Evolutionary conservation across 2,329 filamentous ascomycete species (phyloP), one percentile per base, ranked within the genome.

Genomic region (Microsporum canis): DNA sequence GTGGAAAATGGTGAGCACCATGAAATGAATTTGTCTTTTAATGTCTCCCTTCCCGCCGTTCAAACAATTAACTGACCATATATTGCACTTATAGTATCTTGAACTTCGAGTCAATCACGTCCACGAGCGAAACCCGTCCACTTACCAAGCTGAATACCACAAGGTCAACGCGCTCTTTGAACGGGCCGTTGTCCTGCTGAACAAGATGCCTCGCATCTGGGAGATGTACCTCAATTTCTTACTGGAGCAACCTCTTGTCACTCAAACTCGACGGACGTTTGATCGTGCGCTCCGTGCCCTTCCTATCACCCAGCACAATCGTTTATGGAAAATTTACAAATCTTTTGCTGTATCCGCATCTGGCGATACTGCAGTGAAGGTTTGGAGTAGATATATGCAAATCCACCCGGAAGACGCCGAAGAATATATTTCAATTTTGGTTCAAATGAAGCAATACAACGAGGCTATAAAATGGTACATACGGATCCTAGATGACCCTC

Each of bases 171-270:
- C 89, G 60, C 84, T 97, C 45, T 99, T 96, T 72, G 94, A 99
- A 77, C 84, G 89, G 67, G 91, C 94, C 2, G 78, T 99, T 58
- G 89, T 96, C 62, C 81, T 99, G 45, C 82, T 99, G 64, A 96
- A 99, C 77, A 99, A 99, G 77, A 99, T 99, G 94, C 94, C 95
- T 29, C 84, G 85, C 66, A 94, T 99, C 71, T 99, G 94, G 95
- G 91, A 96, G 73, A 89, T 97, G 85, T 99, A 96, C 72, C 84
- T 99, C 64, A 83, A 83, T 57, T 97, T 99, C 71, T 80, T 99
- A 62, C 84, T 92, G 71, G 85, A 88, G 70, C 94, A 99, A 73
- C 94, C 94, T n/a, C 79, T 95, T 60, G 85, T 99, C 63, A 96
- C 92, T 5, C 81, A 85, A 61, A 95, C 90, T 31, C 85, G 94